Evolutionary conservation across 306 rosid species (phyloP).

Genomic region (Acacia crassicarpa): DNA sequence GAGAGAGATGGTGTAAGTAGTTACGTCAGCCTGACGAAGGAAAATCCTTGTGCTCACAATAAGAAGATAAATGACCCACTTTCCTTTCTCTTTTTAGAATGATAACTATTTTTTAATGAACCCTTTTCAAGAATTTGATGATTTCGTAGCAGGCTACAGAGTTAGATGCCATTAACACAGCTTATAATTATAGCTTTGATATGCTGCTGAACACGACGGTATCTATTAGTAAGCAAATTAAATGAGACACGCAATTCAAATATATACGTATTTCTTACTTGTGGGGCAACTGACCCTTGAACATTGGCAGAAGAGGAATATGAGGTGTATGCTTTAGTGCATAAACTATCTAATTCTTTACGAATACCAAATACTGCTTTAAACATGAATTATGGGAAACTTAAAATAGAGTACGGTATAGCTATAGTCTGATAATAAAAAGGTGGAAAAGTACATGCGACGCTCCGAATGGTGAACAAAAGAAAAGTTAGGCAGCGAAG

Average conservation of each 20-base stretch:
- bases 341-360: background rate
- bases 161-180: background rate
- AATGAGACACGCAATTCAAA: background rate
- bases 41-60: background rate
- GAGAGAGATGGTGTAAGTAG: conserved; percentile 12
- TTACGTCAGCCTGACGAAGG: conserved; percentile 44
- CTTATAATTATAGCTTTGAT: background rate
- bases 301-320: background rate
- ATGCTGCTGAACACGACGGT: background rate
- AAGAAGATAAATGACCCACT: background rate
- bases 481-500: conserved; percentile 7
- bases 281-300: no score
- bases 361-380: background rate
- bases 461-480: background rate
- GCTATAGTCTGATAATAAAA: background rate
- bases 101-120: background rate
- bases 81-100: background rate
- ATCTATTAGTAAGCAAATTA: background rate
- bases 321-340: background rate
- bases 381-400: background rate
- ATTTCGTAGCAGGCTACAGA: background rate
- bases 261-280: background rate
- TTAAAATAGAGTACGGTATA: background rate
- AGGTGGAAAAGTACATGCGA: background rate
- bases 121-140: background rate